Base-by-base conservation (phyloP, 2,329 filamentous ascomycete genomes). In the Fusarium tjaetaba region DNA sequence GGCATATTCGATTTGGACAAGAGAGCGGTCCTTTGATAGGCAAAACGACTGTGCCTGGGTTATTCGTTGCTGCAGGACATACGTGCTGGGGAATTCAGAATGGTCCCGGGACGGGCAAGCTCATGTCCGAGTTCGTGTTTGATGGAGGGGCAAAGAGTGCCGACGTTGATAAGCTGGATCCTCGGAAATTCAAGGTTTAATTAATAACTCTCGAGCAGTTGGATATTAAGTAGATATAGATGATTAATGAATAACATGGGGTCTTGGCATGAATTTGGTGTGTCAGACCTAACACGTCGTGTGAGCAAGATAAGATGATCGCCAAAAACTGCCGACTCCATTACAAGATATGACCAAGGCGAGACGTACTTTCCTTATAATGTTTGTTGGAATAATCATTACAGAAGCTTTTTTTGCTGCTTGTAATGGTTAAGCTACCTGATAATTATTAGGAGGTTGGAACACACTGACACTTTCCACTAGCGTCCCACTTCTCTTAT, bases 61-160 rank as follows among this genome's bases (percentile, higher is more conserved):
- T 98, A 48, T 92, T 93, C 81, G 86, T 98, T 68, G 96, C 96
- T 1, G 89, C 94, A 0, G 96, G 96, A 0, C 96, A 99, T 85
- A 97, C 95, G 4, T 98, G 96, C 84, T 99, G 96, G 96, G 96
- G 96, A 1, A 97, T 99, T 28, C 96, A 98, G 84, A 98, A 99
- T 84, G 94, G 91, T 2, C 95, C 96, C 2, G 96, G 88, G 3
- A 98, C 96, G 13, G 94, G 94, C 8, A 94, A 92, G 82, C 81
- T 96, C 43, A 92, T 96, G 85, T 92, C 92, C 42, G 93, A 96
- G 81, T 90, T 93, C 82, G 84, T 96, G 5, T 90, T 95, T 77
- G 93, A 95, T 61, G 93, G 93, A 2, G 82, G 85, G 68, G 89
- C 92, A 2, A 91, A 82, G 78, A 95, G 92, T 75, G 92, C 93